Percentiles rank a stretch among this genome's conserved stretches.
phyloP scores from a whole-genome alignment of 176 grass and related monocot genomes.

The Carex kokanica region DNA sequence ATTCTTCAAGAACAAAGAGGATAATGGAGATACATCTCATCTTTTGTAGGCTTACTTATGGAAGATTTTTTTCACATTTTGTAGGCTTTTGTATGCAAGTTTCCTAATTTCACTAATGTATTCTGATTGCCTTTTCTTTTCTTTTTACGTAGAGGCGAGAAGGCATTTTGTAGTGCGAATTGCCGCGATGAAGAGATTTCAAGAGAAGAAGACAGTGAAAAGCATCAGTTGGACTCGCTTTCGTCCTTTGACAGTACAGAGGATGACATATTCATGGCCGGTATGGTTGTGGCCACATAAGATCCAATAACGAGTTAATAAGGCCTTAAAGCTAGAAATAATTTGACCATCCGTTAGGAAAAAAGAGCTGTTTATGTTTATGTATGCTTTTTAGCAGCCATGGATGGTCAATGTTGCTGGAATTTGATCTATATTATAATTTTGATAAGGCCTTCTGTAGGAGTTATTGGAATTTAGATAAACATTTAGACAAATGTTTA shows the following conservation, averaged over 20 bases:
- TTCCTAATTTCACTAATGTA: background rate
- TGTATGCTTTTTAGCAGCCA: slow-evolving; percentile 36
- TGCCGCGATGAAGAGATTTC: slow-evolving; percentile 81
- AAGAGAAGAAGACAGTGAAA: slow-evolving; percentile 63
- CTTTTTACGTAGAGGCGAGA: slow-evolving; percentile 55
- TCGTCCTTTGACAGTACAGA: slow-evolving; percentile 40
- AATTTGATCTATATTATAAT: slow-evolving; percentile 22
- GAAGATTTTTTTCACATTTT: background rate
- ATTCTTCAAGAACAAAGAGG: background rate
- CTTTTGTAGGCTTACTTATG: background rate
- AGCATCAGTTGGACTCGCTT: slow-evolving; percentile 34
- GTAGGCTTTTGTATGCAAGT: background rate
- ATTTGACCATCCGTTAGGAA: slow-evolving; percentile 44
- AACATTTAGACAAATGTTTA: slow-evolving; percentile 19
- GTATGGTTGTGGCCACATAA: slow-evolving; percentile 64
- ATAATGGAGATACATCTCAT: background rate
- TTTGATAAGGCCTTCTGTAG: slow-evolving; percentile 22
- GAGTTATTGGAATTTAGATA: slow-evolving; percentile 11
- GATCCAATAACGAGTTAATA: slow-evolving; percentile 26
- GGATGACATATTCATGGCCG: slow-evolving; percentile 79
- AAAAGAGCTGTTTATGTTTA: slow-evolving; percentile 39
- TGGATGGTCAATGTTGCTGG: slow-evolving; percentile 38
- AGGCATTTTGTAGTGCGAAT: slow-evolving; percentile 64
- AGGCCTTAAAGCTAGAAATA: slow-evolving; percentile 28
- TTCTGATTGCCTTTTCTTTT: background rate